Evolutionary conservation across 1,284 basidiomycete species (phyloP).

Genomic region (Coriolopsis trogii): DNA sequence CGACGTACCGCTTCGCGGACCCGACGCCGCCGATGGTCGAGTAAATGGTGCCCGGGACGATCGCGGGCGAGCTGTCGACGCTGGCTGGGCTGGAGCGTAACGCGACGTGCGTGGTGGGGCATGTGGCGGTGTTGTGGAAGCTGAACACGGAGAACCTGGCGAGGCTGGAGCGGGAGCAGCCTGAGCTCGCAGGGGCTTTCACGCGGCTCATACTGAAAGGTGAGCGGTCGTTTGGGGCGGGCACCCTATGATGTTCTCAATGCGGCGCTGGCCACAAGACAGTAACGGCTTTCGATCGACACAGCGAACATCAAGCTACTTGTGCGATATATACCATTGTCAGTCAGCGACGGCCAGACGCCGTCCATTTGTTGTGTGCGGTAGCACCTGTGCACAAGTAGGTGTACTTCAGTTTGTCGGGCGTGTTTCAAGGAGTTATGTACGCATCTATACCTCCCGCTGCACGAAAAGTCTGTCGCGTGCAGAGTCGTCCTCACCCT

Average conservation of each 20-base stretch:
- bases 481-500: too few relatives aligned
- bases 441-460: too few relatives aligned
- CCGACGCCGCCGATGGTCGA: slow-evolving; percentile 72
- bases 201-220: slow-evolving; percentile 80
- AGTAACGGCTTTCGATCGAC: slow-evolving; percentile 36
- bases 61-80: slow-evolving; percentile 88
- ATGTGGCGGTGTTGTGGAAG: slow-evolving; percentile 80
- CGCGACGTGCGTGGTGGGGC: slow-evolving; percentile 84
- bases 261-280: slow-evolving; percentile 70
- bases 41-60: slow-evolving; percentile 90
- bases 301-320: neutral
- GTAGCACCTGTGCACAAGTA: too few relatives aligned
- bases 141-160: slow-evolving; percentile 60
- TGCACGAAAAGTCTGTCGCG: too few relatives aligned
- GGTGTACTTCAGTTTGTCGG: too few relatives aligned
- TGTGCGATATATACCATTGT: neutral
- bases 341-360: too few relatives aligned
- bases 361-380: too few relatives aligned
- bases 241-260: slow-evolving; percentile 66
- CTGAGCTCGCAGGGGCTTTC: slow-evolving; percentile 68
- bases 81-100: slow-evolving; percentile 79
- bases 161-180: slow-evolving; percentile 65
- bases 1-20: slow-evolving; percentile 77
- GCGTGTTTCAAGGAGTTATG: too few relatives aligned
- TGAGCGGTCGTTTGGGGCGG: slow-evolving; percentile 38